Evolutionary conservation across 129 eudicot genomes (phyloP).

Genomic region (Chrysanthemum lavandulifolium): DNA sequence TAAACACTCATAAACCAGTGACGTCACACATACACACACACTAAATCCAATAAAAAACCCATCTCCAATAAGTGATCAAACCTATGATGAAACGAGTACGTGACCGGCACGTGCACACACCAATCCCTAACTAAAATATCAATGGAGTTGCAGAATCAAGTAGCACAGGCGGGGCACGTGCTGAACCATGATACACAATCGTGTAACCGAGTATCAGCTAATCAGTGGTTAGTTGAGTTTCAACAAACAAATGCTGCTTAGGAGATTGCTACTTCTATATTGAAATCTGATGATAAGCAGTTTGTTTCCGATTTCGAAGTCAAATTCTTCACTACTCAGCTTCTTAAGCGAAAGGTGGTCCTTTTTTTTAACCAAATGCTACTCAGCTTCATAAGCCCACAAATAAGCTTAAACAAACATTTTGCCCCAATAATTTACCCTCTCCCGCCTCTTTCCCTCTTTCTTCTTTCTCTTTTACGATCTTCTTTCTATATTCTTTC

Average conservation of each 20-base stretch:
- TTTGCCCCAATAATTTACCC: no score
- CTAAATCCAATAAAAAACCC: no score
- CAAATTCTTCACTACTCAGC: slow-evolving; percentile 89
- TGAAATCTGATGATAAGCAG: slow-evolving; percentile 43
- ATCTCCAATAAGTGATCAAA: no score
- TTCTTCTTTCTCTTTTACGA: no score
- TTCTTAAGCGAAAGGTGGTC: slow-evolving; percentile 86
- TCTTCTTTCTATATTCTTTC: no score
- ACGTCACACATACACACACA: no score
- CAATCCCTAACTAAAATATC: background rate
- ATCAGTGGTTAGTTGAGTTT: slow-evolving; percentile 95
- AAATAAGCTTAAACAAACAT: no score
- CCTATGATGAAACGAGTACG: no score
- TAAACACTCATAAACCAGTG: no score
- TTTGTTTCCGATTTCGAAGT: slow-evolving; percentile 57
- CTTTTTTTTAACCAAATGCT: background rate
- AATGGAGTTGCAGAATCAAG: slow-evolving; percentile 75
- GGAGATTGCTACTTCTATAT: slow-evolving; percentile 74
- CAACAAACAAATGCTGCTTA: slow-evolving; percentile 81
- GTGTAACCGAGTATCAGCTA: slow-evolving; percentile 93
- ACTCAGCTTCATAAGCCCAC: no score
- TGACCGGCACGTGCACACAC: no score
- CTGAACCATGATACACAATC: slow-evolving; percentile 83
- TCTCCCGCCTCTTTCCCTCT: no score
- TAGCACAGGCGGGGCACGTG: slow-evolving; percentile 82